Conservation (phyloP, 805 yeast species). For the Maudiozyma serrabonitensis region DNA sequence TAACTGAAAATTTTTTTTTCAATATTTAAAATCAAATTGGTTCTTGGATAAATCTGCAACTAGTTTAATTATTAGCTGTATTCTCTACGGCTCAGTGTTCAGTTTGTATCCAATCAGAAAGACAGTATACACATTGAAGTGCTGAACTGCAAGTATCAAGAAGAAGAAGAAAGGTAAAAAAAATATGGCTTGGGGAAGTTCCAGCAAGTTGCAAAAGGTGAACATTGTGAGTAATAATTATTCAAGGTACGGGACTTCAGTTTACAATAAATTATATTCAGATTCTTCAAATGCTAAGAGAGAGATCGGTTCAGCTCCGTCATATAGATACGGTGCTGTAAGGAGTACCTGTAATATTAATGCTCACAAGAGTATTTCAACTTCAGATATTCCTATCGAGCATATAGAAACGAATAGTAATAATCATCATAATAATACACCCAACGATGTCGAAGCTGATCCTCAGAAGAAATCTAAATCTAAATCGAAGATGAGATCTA, state of each 20-base stretch:
- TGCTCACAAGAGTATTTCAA: too few species aligned
- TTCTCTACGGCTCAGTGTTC: too few species aligned
- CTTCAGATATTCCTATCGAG: too few species aligned
- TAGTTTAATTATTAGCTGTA: too few species aligned
- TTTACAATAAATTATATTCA: constrained; percentile 8
- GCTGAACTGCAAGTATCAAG: neutral
- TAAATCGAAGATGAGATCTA: constrained; percentile 16
- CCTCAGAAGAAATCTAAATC: neutral
- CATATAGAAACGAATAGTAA: neutral
- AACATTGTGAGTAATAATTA: constrained; percentile 31
- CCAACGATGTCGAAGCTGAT: neutral
- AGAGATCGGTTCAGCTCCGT: neutral
- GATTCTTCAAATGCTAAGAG: neutral
- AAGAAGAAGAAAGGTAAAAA: neutral
- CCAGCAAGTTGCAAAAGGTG: constrained; percentile 9
- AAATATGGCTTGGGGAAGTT: neutral
- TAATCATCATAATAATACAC: neutral
- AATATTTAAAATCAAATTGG: too few species aligned
- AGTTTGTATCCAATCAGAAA: too few species aligned
- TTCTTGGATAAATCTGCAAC: too few species aligned
- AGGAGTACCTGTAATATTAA: too few species aligned
- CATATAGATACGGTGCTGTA: neutral
- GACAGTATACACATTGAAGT: neutral
- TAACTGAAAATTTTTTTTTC: too few species aligned
- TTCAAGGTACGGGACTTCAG: constrained; percentile 32